A percentile compares a stretch with the other conserved stretches of the same genome.
Evolutionary conservation across 2,329 filamentous ascomycete species (phyloP).

Genomic region (Aspergillus brasiliensis): DNA sequence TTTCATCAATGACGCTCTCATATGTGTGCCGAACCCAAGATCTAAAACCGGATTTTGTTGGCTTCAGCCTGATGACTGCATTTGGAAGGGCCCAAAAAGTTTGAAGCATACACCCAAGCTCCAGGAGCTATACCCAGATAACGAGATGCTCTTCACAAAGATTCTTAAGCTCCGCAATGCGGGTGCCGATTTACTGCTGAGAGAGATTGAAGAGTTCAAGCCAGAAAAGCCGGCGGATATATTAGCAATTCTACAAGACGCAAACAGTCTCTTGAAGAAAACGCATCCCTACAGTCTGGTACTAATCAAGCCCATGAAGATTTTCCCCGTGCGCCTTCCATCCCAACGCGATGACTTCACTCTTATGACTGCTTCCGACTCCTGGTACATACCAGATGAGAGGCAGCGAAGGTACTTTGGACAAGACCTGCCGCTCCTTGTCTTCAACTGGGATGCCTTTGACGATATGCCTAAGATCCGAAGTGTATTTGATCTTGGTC

Average conservation of each 20-base stretch:
- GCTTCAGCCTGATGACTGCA: neutral
- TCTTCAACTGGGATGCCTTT: neutral
- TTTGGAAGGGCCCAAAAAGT: neutral
- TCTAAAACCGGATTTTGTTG: neutral
- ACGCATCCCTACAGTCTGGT: neutral
- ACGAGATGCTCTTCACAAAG: neutral
- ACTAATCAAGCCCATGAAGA: neutral
- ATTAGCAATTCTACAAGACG: neutral
- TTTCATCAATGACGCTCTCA: neutral
- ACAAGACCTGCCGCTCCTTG: neutral
- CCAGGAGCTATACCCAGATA: neutral
- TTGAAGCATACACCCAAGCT: neutral
- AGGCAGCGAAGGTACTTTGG: neutral
- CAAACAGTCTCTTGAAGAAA: neutral
- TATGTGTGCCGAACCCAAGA: neutral
- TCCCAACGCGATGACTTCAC: neutral
- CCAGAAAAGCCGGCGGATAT: neutral
- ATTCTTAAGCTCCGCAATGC: neutral
- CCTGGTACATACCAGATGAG: neutral
- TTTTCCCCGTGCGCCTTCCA: neutral
- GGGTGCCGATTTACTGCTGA: neutral
- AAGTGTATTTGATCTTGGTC: neutral
- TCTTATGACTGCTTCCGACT: neutral
- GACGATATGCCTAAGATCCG: neutral
- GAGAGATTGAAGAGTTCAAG: neutral